These are phyloP conservation scores for Gymnopilus dilepis DNA, from an alignment of 768 basidiomycete species.

Conservation along the genomic window DNA sequence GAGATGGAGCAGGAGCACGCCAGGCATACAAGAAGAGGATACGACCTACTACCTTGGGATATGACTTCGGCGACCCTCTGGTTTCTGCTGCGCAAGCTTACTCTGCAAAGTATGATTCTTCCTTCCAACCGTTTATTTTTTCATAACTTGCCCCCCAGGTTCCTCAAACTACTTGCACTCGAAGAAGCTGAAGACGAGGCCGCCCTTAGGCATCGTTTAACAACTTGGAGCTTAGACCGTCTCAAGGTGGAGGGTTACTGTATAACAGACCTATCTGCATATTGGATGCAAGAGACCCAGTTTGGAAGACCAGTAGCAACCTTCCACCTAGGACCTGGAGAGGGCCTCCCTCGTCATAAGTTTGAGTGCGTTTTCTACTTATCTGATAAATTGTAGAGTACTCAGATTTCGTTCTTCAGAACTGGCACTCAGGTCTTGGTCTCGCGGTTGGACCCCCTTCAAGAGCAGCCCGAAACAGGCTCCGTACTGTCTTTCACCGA, in stretches of 20 bases:
- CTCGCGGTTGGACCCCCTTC: constrained; percentile 64
- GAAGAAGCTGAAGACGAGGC: constrained; percentile 73
- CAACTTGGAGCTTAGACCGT: constrained; percentile 66
- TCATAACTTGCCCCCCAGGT: constrained; percentile 34
- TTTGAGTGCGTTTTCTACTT: constrained; percentile 64
- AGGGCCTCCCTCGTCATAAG: constrained; percentile 64
- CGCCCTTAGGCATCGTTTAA: constrained; percentile 64
- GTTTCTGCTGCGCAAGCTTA: constrained; percentile 60
- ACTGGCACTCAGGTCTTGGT: constrained; percentile 74
- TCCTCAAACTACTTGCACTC: constrained; percentile 51
- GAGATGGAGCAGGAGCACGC: constrained; percentile 9
- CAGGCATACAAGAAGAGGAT: constrained; percentile 31
- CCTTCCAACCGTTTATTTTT: constrained; percentile 1
- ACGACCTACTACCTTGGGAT: constrained; percentile 42
- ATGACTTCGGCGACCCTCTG: constrained; percentile 41
- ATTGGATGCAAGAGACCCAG: constrained; percentile 68
- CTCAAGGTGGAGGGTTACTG: constrained; percentile 76
- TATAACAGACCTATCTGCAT: constrained; percentile 66
- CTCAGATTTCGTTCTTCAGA: constrained; percentile 40
- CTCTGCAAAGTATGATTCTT: constrained; percentile 52
- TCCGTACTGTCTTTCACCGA: constrained; percentile 54
- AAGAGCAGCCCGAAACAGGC: constrained; percentile 58
- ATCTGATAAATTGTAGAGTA: background rate
- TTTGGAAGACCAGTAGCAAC: constrained; percentile 71
- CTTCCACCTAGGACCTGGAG: constrained; percentile 68